Evolutionary conservation across 2,329 filamentous ascomycete species (phyloP), one percentile per base, ranked within the genome.

Genomic region (Colletotrichum liaoningense): DNA sequence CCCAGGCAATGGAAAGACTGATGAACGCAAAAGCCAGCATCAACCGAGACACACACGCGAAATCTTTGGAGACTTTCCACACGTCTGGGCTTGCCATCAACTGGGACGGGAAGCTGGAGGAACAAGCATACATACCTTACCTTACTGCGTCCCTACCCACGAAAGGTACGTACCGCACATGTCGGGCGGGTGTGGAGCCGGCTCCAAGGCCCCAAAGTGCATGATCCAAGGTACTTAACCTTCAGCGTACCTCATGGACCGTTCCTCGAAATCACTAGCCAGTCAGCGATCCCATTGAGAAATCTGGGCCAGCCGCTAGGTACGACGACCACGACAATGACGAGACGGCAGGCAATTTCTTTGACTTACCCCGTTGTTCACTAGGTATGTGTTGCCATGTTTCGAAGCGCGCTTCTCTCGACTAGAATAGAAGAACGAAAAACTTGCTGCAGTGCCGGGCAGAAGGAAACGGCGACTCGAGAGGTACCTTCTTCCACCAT

Each of bases 151-250:
- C 46, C 33, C 62, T 28, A 63, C 24, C 24, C 24, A 8, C 14
- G 35, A 35, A 35, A n/a, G 59, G 49, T 72, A 72, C 69, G 69
- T 72, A 72, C 58, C 59, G 42, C 30, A 46, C 42, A 65, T 60
- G 67, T 65, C 67, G 67, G 71, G 64, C 67, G 62, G 49, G 56
- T 65, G 71, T 73, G 70, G 70, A 70, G 67, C 68, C 55, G 67
- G 54, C 55, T 42, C 38, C 38, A 42, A 42, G 38, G 38, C 38
- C 38, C 42, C 66, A 55, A 70, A 65, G 63, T 73, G 71, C 67
- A 71, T 73, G 71, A 70, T 60, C 67, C 67, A 71, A 71, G 67
- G 55, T 65, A 73, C 62, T 73, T 68, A 66, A 70, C 67, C 70
- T 71, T 71, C 71, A 62, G 71, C 66, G 70, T 73, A 65, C 67